A percentile compares a stretch with the other conserved stretches of the same genome.
Conservation (phyloP, 1,284 basidiomycete genomes). For the Ceraceosorus bombacis region DNA sequence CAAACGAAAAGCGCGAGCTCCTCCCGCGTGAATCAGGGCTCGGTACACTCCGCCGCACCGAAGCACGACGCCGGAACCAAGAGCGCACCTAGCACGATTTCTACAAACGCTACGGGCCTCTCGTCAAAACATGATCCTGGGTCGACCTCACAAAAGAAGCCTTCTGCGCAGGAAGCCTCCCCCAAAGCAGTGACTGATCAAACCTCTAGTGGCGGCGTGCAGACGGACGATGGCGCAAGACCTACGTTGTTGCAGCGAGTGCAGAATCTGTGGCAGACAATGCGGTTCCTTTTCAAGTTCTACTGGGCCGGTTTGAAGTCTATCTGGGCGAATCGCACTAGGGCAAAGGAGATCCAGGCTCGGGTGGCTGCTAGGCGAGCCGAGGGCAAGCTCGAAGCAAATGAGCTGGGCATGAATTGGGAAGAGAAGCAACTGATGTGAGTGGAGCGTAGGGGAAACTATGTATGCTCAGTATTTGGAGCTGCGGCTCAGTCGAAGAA, state of each 20-base stretch:
- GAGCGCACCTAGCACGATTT: too few species aligned
- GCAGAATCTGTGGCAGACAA: constrained; percentile 32
- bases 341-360: constrained; percentile 21
- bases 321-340: constrained; percentile 39
- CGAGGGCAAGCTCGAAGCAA: neutral
- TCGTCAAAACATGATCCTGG: too few species aligned
- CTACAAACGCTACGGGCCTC: too few species aligned
- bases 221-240: too few species aligned
- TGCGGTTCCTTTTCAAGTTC: constrained; percentile 45
- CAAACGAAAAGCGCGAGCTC: too few species aligned
- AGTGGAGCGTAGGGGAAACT: neutral
- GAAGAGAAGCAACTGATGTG: constrained; percentile 32
- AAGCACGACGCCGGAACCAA: too few species aligned
- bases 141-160: too few species aligned
- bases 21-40: too few species aligned
- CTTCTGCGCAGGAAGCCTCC: too few species aligned
- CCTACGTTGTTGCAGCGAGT: constrained; percentile 17
- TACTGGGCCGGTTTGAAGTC: constrained; percentile 46
- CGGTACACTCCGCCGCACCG: too few species aligned
- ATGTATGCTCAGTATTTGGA: neutral
- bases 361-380: constrained; percentile 1
- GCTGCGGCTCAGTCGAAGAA: neutral
- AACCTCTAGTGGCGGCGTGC: too few species aligned
- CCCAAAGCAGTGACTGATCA: too few species aligned
- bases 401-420: constrained; percentile 6